phyloP scores from a whole-genome alignment of 139 green algal species.

The Chara braunii region DNA sequence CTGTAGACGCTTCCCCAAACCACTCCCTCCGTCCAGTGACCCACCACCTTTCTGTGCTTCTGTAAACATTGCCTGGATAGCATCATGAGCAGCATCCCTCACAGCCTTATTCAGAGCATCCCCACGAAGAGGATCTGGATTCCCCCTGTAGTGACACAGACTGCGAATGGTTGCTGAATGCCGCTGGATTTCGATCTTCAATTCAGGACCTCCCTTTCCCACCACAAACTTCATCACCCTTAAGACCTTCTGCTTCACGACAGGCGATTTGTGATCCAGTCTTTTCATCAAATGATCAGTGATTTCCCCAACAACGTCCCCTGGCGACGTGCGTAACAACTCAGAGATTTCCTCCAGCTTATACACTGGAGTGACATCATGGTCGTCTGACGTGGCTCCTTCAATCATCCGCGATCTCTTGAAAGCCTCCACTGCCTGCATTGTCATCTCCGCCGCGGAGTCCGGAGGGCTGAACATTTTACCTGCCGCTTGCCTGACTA shows the following conservation, averaged over 20 bases:
- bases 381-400: constrained; percentile 16
- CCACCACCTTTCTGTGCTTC: neutral
- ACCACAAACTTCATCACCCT: constrained; percentile 18
- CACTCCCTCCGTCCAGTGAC: neutral
- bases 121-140: constrained; percentile 33
- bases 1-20: constrained; percentile 10
- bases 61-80: constrained; percentile 25
- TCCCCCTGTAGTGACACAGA: constrained; percentile 35
- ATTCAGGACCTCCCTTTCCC: constrained; percentile 14
- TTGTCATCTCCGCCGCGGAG: too few relatives aligned
- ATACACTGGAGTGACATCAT: constrained; percentile 34
- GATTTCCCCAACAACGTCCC: constrained; percentile 28
- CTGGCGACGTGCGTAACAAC: neutral
- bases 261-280: constrained; percentile 26
- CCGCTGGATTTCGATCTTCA: constrained; percentile 14
- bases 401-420: constrained; percentile 11
- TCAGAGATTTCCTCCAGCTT: constrained; percentile 35
- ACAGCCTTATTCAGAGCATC: constrained; percentile 39
- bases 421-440: constrained; percentile 17
- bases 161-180: constrained; percentile 22
- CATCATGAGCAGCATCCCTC: constrained; percentile 30
- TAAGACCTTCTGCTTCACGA: constrained; percentile 37
- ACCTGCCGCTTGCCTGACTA: too few relatives aligned
- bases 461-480: too few relatives aligned
- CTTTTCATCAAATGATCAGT: constrained; percentile 30